Conservation (phyloP, 768 basidiomycete species). For the Leucocoprinus birnbaumii region DNA sequence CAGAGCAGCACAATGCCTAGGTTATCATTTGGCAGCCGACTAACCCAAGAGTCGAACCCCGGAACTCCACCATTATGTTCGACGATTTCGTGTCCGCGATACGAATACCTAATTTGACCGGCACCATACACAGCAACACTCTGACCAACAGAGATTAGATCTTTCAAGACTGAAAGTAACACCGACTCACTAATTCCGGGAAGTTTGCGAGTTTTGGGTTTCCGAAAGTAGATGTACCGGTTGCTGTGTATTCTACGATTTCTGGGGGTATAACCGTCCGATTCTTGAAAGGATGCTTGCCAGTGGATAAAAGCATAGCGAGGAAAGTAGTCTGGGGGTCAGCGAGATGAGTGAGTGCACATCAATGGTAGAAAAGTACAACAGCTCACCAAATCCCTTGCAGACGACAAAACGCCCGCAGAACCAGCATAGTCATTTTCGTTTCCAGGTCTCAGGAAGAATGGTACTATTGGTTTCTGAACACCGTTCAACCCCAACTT, state of each 20-base stretch:
- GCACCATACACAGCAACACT: constrained; percentile 36
- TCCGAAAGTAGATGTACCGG: constrained; percentile 26
- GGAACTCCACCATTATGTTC: constrained; percentile 42
- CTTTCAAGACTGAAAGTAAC: no score
- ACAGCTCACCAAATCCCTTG: constrained; percentile 33
- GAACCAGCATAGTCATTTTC: constrained; percentile 37
- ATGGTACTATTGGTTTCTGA: constrained; percentile 31
- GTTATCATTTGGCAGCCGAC: constrained; percentile 24
- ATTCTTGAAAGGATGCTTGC: constrained; percentile 34
- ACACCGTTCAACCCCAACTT: constrained; percentile 27
- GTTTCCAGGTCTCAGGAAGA: constrained; percentile 35
- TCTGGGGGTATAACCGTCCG: constrained; percentile 31
- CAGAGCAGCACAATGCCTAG: constrained; percentile 36
- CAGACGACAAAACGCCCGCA: constrained; percentile 35
- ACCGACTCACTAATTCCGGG: constrained; percentile 30
- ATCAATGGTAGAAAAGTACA: no score
- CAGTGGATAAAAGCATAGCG: constrained; percentile 35
- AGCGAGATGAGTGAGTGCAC: background rate
- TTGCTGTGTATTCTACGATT: constrained; percentile 32
- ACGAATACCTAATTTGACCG: constrained; percentile 34
- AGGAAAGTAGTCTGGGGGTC: constrained; percentile 27
- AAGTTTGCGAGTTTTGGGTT: constrained; percentile 16
- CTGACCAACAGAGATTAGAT: constrained; percentile 16
- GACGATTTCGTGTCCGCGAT: constrained; percentile 37
- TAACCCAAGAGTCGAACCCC: constrained; percentile 28